Percentiles rank a stretch among this genome's conserved stretches.
phyloP scores from a whole-genome alignment of 164 flowering plant species.

The Vitis amurensis region DNA sequence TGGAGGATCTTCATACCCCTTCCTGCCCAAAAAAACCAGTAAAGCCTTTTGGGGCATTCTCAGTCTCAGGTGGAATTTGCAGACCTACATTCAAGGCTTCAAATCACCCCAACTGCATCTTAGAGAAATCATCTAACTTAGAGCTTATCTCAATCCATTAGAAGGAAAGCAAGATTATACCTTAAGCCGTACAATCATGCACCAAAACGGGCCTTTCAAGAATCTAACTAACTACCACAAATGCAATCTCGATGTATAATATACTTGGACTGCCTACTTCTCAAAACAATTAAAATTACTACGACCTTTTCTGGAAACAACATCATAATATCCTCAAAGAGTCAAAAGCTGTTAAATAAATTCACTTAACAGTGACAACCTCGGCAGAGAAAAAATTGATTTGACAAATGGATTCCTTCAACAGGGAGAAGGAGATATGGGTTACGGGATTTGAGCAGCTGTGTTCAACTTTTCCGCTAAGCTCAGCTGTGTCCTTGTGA shows the following conservation, averaged over 20 bases:
- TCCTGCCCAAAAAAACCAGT: too few relatives aligned
- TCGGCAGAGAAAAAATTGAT: neutral
- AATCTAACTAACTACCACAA: neutral
- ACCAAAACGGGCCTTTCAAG: too few relatives aligned
- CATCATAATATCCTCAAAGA: neutral
- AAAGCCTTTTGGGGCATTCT: too few relatives aligned
- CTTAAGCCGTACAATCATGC: too few relatives aligned
- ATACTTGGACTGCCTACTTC: neutral
- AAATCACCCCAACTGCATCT: too few relatives aligned
- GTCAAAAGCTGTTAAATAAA: too few relatives aligned
- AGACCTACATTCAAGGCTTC: too few relatives aligned
- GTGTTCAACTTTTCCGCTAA: conserved; percentile 97
- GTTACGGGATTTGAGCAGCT: conserved; percentile 85
- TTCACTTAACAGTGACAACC: neutral
- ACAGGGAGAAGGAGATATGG: neutral
- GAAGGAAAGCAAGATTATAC: too few relatives aligned
- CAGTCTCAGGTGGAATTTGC: too few relatives aligned
- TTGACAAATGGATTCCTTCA: neutral
- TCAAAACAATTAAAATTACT: neutral
- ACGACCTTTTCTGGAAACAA: neutral
- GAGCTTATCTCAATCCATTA: too few relatives aligned
- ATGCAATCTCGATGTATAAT: neutral
- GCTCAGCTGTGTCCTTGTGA: conserved; percentile 87
- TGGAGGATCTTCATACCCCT: too few relatives aligned
- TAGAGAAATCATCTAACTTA: too few relatives aligned